Evolutionary conservation across 2,329 filamentous ascomycete species (phyloP).

Genomic region (Lecanicillium sp.): DNA sequence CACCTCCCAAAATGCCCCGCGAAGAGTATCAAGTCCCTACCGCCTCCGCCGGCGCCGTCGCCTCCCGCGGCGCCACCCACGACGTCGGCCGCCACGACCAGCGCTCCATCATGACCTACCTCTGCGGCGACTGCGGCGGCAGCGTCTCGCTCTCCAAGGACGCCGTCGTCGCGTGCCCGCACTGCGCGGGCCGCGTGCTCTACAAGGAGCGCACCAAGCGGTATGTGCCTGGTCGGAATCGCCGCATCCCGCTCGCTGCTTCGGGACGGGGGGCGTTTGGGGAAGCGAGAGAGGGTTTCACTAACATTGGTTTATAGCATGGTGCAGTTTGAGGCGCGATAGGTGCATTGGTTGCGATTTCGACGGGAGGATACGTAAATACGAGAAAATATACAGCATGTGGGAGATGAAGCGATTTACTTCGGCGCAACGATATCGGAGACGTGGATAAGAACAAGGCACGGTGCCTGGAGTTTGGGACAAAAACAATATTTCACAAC

Average conservation of each 20-base stretch:
- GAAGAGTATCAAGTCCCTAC: constrained; percentile 73
- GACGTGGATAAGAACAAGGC: not conserved
- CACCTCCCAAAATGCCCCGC: constrained; percentile 50
- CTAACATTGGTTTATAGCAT: constrained; percentile 55
- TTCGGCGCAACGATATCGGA: not conserved
- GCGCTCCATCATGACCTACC: constrained; percentile 33
- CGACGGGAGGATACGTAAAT: not conserved
- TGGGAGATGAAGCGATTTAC: not conserved
- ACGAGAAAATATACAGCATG: not conserved
- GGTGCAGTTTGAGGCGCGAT: constrained; percentile 97
- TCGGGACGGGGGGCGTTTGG: not conserved
- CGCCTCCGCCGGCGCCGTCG: constrained; percentile 36
- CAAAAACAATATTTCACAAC: not conserved
- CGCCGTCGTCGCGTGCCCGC: constrained; percentile 43
- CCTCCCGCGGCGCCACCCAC: constrained; percentile 35
- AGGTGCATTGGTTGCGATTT: too few relatives aligned
- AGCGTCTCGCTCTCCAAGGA: constrained; percentile 36
- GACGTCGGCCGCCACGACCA: constrained; percentile 35
- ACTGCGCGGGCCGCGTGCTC: constrained; percentile 85
- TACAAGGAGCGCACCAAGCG: constrained; percentile 98
- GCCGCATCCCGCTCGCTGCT: not conserved
- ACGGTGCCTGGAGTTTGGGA: not conserved
- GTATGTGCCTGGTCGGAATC: constrained; percentile 46
- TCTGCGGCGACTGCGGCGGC: constrained; percentile 40
- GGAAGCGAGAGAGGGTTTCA: not conserved